phyloP scores from a whole-genome alignment of 495 filamentous ascomycete genomes.

The Jackrogersella minutella region DNA sequence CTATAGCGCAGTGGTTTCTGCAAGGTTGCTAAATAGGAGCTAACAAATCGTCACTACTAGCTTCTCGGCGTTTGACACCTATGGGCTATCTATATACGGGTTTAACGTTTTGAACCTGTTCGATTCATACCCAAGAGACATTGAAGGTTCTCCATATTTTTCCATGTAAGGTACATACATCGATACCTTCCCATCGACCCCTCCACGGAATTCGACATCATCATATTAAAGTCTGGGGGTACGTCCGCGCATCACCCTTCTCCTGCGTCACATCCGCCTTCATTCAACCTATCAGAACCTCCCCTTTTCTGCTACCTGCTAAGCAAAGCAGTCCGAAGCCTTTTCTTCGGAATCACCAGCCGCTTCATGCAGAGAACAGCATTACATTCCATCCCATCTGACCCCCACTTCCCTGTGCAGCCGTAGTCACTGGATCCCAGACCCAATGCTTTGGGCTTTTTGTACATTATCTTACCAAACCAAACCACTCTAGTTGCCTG shows the following conservation, averaged over 20 bases:
- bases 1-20: slow-evolving; percentile 4
- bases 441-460: slow-evolving; percentile 12
- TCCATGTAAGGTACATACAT: slow-evolving; percentile 37
- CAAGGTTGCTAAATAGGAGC: slow-evolving; percentile 25
- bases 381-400: slow-evolving; percentile 25
- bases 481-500: slow-evolving; percentile 23
- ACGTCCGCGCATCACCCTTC: slow-evolving; percentile 29
- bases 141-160: slow-evolving; percentile 29
- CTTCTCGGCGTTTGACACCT: slow-evolving; percentile 26
- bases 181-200: slow-evolving; percentile 29
- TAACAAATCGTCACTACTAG: slow-evolving; percentile 31
- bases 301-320: slow-evolving; percentile 15
- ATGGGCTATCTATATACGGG: background rate
- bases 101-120: slow-evolving; percentile 30
- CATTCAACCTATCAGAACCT: slow-evolving; percentile 24
- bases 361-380: slow-evolving; percentile 33
- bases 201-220: slow-evolving; percentile 32
- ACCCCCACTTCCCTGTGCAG: slow-evolving; percentile 31
- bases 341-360: slow-evolving; percentile 34
- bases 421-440: slow-evolving; percentile 17
- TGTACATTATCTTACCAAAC: slow-evolving; percentile 30
- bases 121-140: too few species aligned
- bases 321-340: slow-evolving; percentile 13
- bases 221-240: slow-evolving; percentile 41
- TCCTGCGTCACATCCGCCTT: slow-evolving; percentile 31